phyloP scores from a whole-genome alignment of 352 stramenopile genomes.

The Pythium utonaiense region DNA sequence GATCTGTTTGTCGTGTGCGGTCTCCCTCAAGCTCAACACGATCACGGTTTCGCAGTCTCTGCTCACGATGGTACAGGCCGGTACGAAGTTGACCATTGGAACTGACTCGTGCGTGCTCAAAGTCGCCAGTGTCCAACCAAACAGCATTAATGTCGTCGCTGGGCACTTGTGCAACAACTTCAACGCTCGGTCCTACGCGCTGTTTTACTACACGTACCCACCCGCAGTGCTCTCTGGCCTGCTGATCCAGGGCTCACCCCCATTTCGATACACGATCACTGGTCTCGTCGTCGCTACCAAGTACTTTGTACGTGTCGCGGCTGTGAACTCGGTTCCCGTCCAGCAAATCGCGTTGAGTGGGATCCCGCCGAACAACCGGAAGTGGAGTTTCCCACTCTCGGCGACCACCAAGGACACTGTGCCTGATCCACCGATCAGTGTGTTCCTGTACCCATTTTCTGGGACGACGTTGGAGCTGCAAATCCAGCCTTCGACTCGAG shows the following conservation, averaged over 20 bases:
- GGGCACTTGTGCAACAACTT: constrained; percentile 45
- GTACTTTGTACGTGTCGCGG: constrained; percentile 92
- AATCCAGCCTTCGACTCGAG: constrained; percentile 60
- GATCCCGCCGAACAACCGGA: constrained; percentile 85
- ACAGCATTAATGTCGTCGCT: constrained; percentile 20
- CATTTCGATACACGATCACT: constrained; percentile 78
- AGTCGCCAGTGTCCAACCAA: constrained; percentile 15
- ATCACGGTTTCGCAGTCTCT: constrained; percentile 40
- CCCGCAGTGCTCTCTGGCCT: constrained; percentile 47
- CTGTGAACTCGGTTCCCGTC: constrained; percentile 85
- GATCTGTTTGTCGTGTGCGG: constrained; percentile 47
- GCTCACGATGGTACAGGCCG: constrained; percentile 22
- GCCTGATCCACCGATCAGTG: constrained; percentile 62
- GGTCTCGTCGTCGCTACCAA: constrained; percentile 52
- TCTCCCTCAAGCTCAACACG: constrained; percentile 32
- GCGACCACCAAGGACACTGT: constrained; percentile 79
- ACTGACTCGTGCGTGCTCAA: constrained; percentile 48
- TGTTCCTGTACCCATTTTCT: constrained; percentile 57
- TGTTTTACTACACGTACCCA: constrained; percentile 63
- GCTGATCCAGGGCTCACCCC: constrained; percentile 69
- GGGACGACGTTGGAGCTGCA: constrained; percentile 67
- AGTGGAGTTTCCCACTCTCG: constrained; percentile 85
- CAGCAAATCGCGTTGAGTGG: constrained; percentile 81
- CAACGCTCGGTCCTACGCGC: constrained; percentile 35
- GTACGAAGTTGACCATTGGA: constrained; percentile 49